Percentiles rank a stretch among this genome's conserved stretches.
Evolutionary conservation across 495 filamentous ascomycete genomes (phyloP).

Genomic region (Trichocladium uniseriatum): DNA sequence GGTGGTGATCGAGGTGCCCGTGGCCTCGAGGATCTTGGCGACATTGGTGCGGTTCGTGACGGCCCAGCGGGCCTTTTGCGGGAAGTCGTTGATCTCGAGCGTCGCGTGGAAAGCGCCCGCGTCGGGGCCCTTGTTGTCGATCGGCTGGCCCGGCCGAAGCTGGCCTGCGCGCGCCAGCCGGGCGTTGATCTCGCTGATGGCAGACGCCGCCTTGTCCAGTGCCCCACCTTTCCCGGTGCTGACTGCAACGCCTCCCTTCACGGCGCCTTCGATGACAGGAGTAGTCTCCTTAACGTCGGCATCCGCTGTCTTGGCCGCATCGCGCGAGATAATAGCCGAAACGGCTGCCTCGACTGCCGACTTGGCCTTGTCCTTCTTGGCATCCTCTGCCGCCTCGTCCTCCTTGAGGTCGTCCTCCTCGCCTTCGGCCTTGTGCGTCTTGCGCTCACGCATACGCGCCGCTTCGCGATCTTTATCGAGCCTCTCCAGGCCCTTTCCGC

Average conservation of each 20-base stretch:
- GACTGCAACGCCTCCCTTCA: slow-evolving; percentile 41
- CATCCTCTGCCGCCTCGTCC: slow-evolving; percentile 51
- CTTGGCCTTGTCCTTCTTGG: slow-evolving; percentile 53
- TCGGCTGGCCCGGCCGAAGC: slow-evolving; percentile 82
- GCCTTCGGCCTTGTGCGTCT: slow-evolving; percentile 81
- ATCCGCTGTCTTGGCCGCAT: slow-evolving; percentile 22
- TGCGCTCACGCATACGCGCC: slow-evolving; percentile 72
- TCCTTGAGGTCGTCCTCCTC: slow-evolving; percentile 81
- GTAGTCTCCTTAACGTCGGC: slow-evolving; percentile 35
- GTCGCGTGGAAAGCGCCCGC: slow-evolving; percentile 96
- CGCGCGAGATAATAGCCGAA: slow-evolving; percentile 45
- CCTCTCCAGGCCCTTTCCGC: slow-evolving; percentile 86
- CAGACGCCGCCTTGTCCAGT: slow-evolving; percentile 74
- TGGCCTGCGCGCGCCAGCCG: slow-evolving; percentile 79
- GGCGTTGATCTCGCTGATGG: slow-evolving; percentile 76
- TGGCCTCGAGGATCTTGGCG: slow-evolving; percentile 92
- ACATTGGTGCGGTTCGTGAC: slow-evolving; percentile 99
- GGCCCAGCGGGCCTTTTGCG: slow-evolving; percentile 96
- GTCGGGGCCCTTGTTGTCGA: slow-evolving; percentile 97
- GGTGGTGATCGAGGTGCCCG: slow-evolving; percentile 92
- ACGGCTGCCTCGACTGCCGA: slow-evolving; percentile 53
- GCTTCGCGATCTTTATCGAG: slow-evolving; percentile 86
- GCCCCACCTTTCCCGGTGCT: slow-evolving; percentile 52
- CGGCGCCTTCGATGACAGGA: slow-evolving; percentile 48
- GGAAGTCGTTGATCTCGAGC: slow-evolving; percentile 98